Conservation (phyloP, 31 red algal genomes). For the Endocladia muricata region DNA sequence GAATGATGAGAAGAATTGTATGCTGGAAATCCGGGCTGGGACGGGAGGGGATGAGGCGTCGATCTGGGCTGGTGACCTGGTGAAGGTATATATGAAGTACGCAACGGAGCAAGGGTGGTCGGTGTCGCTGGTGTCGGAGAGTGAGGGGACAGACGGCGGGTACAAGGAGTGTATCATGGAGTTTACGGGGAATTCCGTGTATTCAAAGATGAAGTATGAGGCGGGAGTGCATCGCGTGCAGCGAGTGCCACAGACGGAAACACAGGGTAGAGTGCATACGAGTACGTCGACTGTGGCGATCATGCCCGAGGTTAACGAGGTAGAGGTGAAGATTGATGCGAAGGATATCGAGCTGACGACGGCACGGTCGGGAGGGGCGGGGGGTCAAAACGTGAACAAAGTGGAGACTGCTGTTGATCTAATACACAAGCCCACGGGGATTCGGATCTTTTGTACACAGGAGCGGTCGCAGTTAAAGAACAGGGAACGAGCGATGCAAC, state of each 20-base stretch:
- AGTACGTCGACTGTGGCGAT: conserved; percentile 91
- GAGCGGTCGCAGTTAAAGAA: conserved; percentile 95
- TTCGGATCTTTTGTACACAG: conserved; percentile 96
- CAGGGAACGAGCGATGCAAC: conserved; percentile 92
- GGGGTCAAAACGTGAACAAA: conserved; percentile 99
- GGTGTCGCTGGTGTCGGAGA: conserved; percentile 58
- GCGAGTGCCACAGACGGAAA: conserved; percentile 88
- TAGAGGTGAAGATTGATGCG: conserved; percentile 93
- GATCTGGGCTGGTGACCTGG: conserved; percentile 94
- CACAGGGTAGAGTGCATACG: conserved; percentile 91
- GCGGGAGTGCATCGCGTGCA: conserved; percentile 98
- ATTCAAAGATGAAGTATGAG: conserved; percentile 95
- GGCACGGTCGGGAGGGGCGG: conserved; percentile 94
- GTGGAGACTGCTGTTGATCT: conserved; percentile 98
- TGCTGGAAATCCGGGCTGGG: conserved; percentile 93
- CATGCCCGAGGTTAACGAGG: conserved; percentile 95
- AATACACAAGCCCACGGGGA: conserved; percentile 94
- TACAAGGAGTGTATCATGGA: conserved; percentile 93
- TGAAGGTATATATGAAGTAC: conserved; percentile 83
- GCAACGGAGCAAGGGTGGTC: conserved; percentile 68
- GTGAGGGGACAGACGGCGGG: conserved; percentile 67
- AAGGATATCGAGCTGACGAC: conserved; percentile 95
- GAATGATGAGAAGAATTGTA: conserved; percentile 95
- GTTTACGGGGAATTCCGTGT: conserved; percentile 82
- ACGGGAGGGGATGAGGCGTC: conserved; percentile 96